Percentiles rank a stretch among this genome's conserved stretches.
phyloP scores from a whole-genome alignment of 306 rosid species.

The Ammopiptanthus mongolicus region DNA sequence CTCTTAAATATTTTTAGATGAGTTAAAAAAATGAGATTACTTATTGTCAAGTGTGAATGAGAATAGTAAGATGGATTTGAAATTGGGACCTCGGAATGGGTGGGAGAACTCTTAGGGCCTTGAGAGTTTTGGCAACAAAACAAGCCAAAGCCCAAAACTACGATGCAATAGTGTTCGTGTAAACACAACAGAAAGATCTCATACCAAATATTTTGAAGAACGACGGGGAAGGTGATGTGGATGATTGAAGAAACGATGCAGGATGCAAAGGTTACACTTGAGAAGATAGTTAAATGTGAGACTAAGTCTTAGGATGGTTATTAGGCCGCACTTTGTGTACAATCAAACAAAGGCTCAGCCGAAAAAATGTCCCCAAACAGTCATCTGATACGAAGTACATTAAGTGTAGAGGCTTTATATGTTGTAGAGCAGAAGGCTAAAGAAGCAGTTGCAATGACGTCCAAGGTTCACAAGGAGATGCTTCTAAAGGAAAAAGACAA shows the following conservation, averaged over 20 bases:
- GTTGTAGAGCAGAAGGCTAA: slow-evolving; percentile 94
- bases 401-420: slow-evolving; percentile 73
- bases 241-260: slow-evolving; percentile 63
- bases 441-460: slow-evolving; percentile 86
- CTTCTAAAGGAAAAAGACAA: slow-evolving; percentile 77
- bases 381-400: slow-evolving; percentile 64
- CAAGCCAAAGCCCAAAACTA: slow-evolving; percentile 3
- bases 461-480: slow-evolving; percentile 90
- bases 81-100: too few relatives aligned
- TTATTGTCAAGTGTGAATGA: too few relatives aligned
- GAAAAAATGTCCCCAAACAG: slow-evolving; percentile 71
- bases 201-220: slow-evolving; percentile 63
- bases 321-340: too few relatives aligned
- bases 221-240: slow-evolving; percentile 35
- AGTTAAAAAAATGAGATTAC: too few relatives aligned
- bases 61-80: too few relatives aligned
- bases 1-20: too few relatives aligned
- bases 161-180: slow-evolving; percentile 82
- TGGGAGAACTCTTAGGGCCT: too few relatives aligned
- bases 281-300: slow-evolving; percentile 83
- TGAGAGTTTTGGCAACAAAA: too few relatives aligned
- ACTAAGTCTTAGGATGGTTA: too few relatives aligned
- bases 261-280: slow-evolving; percentile 79
- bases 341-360: slow-evolving; percentile 92
- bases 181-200: slow-evolving; percentile 71